Evolutionary conservation across 2,329 filamentous ascomycete species (phyloP).

Genomic region (Fusarium sulawesiense): DNA sequence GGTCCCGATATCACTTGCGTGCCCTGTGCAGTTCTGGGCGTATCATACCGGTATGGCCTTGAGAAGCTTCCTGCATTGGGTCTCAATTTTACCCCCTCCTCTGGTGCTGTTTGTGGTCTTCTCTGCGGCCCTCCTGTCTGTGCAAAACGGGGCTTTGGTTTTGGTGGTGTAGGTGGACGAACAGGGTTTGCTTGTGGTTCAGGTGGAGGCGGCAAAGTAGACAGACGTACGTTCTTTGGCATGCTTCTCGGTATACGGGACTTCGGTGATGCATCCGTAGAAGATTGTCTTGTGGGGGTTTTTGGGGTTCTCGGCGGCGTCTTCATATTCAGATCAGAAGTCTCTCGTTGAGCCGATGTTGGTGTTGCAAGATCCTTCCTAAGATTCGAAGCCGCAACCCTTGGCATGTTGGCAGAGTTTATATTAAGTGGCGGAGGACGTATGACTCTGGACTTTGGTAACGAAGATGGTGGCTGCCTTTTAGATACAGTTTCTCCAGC

Average conservation of each 20-base stretch:
- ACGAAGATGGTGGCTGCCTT: slow-evolving; percentile 2
- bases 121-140: slow-evolving; percentile 1
- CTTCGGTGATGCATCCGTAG: slow-evolving; percentile 15
- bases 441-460: neutral
- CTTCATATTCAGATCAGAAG: neutral
- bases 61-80: slow-evolving; percentile 7
- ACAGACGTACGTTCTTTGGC: slow-evolving; percentile 10
- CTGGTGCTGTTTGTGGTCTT: slow-evolving; percentile 20
- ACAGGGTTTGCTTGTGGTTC: slow-evolving; percentile 21
- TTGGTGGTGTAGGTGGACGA: slow-evolving; percentile 36
- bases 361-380: slow-evolving; percentile 4
- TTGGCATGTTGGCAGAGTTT: neutral
- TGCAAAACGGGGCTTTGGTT: slow-evolving; percentile 27
- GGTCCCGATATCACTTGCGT: slow-evolving; percentile 22
- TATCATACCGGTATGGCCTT: slow-evolving; percentile 15
- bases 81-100: slow-evolving; percentile 1
- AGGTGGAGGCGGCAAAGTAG: slow-evolving; percentile 27
- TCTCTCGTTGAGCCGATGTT: slow-evolving; percentile 4
- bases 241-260: slow-evolving; percentile 17
- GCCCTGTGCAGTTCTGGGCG: slow-evolving; percentile 2
- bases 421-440: neutral
- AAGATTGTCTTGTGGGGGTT: neutral
- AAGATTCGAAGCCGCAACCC: neutral
- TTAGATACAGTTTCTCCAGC: slow-evolving; percentile 1
- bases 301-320: slow-evolving; percentile 1